Evolutionary conservation across 2,329 filamentous ascomycete species (phyloP).

Genomic region (Fusarium keratoplasticum): DNA sequence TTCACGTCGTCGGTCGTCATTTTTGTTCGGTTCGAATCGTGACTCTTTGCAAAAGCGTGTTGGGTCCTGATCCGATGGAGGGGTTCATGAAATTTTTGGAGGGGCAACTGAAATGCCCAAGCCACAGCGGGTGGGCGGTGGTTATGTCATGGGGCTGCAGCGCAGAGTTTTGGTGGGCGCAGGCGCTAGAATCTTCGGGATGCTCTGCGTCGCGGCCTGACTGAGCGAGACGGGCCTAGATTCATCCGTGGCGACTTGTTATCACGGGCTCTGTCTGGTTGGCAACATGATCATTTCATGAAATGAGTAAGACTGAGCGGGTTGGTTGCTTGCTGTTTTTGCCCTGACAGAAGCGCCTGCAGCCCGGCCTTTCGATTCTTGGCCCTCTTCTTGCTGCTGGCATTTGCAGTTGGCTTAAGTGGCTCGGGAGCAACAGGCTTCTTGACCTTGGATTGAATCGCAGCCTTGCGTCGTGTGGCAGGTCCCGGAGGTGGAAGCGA

Average conservation of each 20-base stretch:
- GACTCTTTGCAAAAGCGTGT: slow-evolving; percentile 28
- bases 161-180: slow-evolving; percentile 35
- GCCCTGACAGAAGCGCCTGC: slow-evolving; percentile 70
- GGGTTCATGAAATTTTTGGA: slow-evolving; percentile 49
- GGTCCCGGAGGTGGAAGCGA: slow-evolving; percentile 53
- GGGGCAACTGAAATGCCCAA: slow-evolving; percentile 42
- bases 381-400: slow-evolving; percentile 73
- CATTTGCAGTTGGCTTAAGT: slow-evolving; percentile 59
- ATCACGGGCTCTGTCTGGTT: background rate
- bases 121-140: slow-evolving; percentile 1
- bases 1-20: slow-evolving; percentile 59
- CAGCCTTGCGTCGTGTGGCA: slow-evolving; percentile 40
- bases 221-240: slow-evolving; percentile 18
- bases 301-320: slow-evolving; percentile 68
- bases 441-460: slow-evolving; percentile 34
- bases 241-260: slow-evolving; percentile 19
- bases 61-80: slow-evolving; percentile 39
- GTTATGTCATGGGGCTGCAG: slow-evolving; percentile 47
- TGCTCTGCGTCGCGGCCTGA: slow-evolving; percentile 14
- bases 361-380: slow-evolving; percentile 74
- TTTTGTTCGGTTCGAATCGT: slow-evolving; percentile 23
- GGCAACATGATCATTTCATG: slow-evolving; percentile 50
- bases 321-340: slow-evolving; percentile 57
- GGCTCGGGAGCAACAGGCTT: slow-evolving; percentile 24
- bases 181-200: slow-evolving; percentile 43